phyloP scores from a whole-genome alignment of 208 protist genomes.

The Wallacemonas rigidus region DNA sequence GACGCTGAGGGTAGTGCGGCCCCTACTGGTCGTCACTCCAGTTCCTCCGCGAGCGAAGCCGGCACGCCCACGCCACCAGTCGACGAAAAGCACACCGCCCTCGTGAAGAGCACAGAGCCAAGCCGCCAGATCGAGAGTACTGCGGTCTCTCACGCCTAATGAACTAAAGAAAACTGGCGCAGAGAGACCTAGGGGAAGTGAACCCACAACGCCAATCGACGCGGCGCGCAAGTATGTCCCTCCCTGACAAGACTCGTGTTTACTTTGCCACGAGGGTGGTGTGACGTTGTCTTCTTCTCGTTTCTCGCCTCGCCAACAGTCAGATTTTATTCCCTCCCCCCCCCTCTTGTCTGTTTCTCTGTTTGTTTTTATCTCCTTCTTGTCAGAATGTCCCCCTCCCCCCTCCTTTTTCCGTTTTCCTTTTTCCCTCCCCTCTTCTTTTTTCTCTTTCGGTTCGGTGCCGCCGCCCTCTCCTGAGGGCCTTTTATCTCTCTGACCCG shows the following conservation, averaged over 20 bases:
- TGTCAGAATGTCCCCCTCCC: neutral
- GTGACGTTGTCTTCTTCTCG: no score
- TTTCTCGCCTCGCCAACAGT: neutral
- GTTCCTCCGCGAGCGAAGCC: constrained; percentile 13
- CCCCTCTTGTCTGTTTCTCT: neutral
- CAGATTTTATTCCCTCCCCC: constrained; percentile 8
- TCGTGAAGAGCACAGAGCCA: neutral
- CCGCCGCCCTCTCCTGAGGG: neutral
- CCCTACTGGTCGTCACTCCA: constrained; percentile 2
- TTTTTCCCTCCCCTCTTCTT: constrained; percentile 6
- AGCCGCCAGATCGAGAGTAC: neutral
- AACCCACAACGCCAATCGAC: no score
- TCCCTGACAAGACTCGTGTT: no score
- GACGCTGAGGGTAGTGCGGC: constrained; percentile 1
- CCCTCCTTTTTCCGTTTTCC: neutral
- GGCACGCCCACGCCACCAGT: constrained; percentile 9
- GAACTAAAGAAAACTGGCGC: no score
- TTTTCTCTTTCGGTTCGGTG: neutral
- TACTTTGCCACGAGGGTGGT: no score
- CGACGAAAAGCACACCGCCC: neutral
- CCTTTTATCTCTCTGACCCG: constrained; percentile 1
- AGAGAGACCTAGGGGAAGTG: no score
- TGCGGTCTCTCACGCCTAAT: neutral
- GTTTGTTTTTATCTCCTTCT: constrained; percentile 3
- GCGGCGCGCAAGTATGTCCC: no score